Percentiles rank a stretch among this genome's conserved stretches.
phyloP scores from a whole-genome alignment of 768 basidiomycete genomes.

The Antrodiella citrinella region DNA sequence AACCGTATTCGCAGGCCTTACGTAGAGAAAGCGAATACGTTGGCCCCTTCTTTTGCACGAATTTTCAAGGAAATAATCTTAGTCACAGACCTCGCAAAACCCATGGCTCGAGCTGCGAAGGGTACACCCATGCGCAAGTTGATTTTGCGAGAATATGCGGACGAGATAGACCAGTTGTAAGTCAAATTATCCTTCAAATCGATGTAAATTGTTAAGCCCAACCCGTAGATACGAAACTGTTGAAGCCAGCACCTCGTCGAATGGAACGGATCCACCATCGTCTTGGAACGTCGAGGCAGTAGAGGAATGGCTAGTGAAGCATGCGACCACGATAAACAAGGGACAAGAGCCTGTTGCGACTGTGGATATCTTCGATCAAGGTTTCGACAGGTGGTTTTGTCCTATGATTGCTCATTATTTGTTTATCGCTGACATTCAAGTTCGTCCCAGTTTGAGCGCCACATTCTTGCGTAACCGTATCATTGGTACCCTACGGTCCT shows the following conservation, averaged over 20 bases:
- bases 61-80: conserved; percentile 23
- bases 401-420: neutral
- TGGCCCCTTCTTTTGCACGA: conserved; percentile 20
- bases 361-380: conserved; percentile 24
- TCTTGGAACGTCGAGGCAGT: neutral
- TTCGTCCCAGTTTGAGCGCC: conserved; percentile 5
- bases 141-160: conserved; percentile 3
- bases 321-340: conserved; percentile 2
- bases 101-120: conserved; percentile 9
- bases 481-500: neutral
- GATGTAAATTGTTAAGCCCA: neutral
- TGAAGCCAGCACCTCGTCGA: neutral
- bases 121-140: conserved; percentile 11
- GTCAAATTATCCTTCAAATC: neutral
- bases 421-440: no score
- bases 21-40: conserved; percentile 17
- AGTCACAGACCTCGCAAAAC: conserved; percentile 7
- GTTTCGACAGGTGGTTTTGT: conserved; percentile 25
- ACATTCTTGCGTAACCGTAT: conserved; percentile 9
- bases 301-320: neutral
- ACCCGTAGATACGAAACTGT: neutral
- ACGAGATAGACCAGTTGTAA: conserved; percentile 12
- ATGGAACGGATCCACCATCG: neutral
- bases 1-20: conserved; percentile 13
- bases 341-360: neutral